phyloP scores from a whole-genome alignment of 2,329 filamentous ascomycete genomes.

The Ascosphaera apis region DNA sequence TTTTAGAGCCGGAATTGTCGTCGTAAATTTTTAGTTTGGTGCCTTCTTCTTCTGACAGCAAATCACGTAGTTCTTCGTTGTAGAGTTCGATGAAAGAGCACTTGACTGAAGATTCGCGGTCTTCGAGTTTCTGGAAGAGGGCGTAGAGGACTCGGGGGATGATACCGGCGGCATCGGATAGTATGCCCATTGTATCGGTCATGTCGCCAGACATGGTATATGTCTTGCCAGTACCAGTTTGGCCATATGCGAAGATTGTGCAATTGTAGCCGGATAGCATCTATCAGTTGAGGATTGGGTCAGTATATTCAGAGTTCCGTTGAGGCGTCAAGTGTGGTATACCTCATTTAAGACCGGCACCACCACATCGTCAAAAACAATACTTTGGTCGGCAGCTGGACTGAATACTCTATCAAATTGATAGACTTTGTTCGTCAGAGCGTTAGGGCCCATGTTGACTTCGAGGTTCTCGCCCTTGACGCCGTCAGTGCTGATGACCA shows the following conservation, averaged over 20 bases:
- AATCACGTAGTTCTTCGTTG: slow-evolving; percentile 85
- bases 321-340: slow-evolving; percentile 4
- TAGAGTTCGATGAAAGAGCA: slow-evolving; percentile 98
- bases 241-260: slow-evolving; percentile 95
- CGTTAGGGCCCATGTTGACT: slow-evolving; percentile 76
- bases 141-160: slow-evolving; percentile 77
- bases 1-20: slow-evolving; percentile 47
- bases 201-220: slow-evolving; percentile 99
- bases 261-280: slow-evolving; percentile 92
- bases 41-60: slow-evolving; percentile 60
- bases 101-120: slow-evolving; percentile 71
- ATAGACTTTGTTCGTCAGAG: slow-evolving; percentile 88
- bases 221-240: slow-evolving; percentile 94
- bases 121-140: slow-evolving; percentile 67
- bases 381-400: slow-evolving; percentile 73
- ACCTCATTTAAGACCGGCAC: slow-evolving; percentile 84
- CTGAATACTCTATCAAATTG: slow-evolving; percentile 96
- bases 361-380: slow-evolving; percentile 90
- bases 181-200: slow-evolving; percentile 59
- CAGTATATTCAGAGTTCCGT: neutral
- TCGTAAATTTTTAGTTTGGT: slow-evolving; percentile 90
- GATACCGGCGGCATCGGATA: slow-evolving; percentile 83
- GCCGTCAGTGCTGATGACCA: slow-evolving; percentile 74
- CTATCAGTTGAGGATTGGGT: slow-evolving; percentile 20
- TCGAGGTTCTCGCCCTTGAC: slow-evolving; percentile 66